Evolutionary conservation across 2,329 filamentous ascomycete genomes (phyloP).

Genomic region (Samsoniella hepiali): DNA sequence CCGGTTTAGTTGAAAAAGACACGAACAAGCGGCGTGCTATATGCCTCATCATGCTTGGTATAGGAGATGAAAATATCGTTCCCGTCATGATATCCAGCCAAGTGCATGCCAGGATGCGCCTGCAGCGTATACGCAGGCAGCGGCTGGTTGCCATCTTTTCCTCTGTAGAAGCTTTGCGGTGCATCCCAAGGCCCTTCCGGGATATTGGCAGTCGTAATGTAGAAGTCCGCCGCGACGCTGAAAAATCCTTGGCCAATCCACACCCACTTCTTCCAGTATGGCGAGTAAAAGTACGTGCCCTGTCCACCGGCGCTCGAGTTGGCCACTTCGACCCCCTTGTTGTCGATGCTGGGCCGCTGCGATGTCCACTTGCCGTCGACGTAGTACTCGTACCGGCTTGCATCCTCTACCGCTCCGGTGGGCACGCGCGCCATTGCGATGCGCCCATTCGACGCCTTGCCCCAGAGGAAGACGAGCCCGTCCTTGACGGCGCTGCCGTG

Average conservation of each 20-base stretch:
- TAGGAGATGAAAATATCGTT: conserved; percentile 17
- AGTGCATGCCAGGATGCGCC: conserved; percentile 19
- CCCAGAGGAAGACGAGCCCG: conserved; percentile 23
- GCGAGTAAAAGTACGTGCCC: conserved; percentile 25
- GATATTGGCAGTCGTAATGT: conserved; percentile 22
- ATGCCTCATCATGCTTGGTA: conserved; percentile 16
- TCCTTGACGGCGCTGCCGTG: conserved; percentile 22
- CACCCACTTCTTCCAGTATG: conserved; percentile 22
- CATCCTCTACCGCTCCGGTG: conserved; percentile 21
- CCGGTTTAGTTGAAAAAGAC: conserved; percentile 13
- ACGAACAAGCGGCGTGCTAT: conserved; percentile 12
- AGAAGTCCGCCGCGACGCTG: conserved; percentile 24
- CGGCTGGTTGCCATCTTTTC: conserved; percentile 13
- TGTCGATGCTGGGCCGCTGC: conserved; percentile 18
- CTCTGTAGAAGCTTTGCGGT: conserved; percentile 17
- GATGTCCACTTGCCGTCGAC: conserved; percentile 21
- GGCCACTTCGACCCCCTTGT: conserved; percentile 20
- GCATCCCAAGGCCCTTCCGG: conserved; percentile 20
- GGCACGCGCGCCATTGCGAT: conserved; percentile 23
- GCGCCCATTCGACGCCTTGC: conserved; percentile 19
- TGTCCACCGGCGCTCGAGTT: conserved; percentile 25
- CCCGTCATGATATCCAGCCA: conserved; percentile 10
- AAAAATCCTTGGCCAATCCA: conserved; percentile 25
- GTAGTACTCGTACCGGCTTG: conserved; percentile 24
- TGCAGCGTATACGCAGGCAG: conserved; percentile 19